phyloP scores from a whole-genome alignment of 257 asterid genomes.

The Fraxinus quadrangulata region DNA sequence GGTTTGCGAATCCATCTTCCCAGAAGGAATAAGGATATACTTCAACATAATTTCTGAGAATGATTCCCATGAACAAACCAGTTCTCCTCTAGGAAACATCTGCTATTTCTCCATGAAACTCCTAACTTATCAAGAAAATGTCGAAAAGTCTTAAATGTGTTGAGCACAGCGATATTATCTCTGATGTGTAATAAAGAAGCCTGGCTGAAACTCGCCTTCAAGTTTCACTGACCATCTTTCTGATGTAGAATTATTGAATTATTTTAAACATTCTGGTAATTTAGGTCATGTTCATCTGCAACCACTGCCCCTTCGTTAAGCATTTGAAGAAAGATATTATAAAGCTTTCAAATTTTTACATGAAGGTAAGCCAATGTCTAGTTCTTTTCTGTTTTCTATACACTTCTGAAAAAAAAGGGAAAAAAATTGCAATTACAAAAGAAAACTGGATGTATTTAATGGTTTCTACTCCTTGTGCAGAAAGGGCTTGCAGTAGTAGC shows the following conservation, averaged over 20 bases:
- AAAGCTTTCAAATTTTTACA: slow-evolving; percentile 77
- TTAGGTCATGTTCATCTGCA: slow-evolving; percentile 88
- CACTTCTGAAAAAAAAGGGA: neutral
- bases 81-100: neutral
- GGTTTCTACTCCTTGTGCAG: slow-evolving; percentile 43
- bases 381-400: slow-evolving; percentile 18
- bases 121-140: neutral
- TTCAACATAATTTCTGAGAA: neutral
- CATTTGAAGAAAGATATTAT: slow-evolving; percentile 79
- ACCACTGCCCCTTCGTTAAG: slow-evolving; percentile 80
- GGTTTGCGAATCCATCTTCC: neutral
- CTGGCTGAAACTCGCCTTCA: slow-evolving; percentile 17
- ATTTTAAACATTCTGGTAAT: slow-evolving; percentile 14
- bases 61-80: neutral
- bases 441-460: neutral
- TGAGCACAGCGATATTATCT: neutral
- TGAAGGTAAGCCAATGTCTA: slow-evolving; percentile 46
- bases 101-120: neutral
- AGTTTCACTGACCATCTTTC: slow-evolving; percentile 1
- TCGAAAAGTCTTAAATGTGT: neutral
- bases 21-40: neutral
- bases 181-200: neutral
- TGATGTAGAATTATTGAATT: slow-evolving; percentile 1
- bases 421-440: slow-evolving; percentile 3
- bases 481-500: slow-evolving; percentile 92